Percentiles rank a stretch among this genome's conserved stretches.
Evolutionary conservation across 257 asterid species (phyloP).

Genomic region (Catharanthus roseus): DNA sequence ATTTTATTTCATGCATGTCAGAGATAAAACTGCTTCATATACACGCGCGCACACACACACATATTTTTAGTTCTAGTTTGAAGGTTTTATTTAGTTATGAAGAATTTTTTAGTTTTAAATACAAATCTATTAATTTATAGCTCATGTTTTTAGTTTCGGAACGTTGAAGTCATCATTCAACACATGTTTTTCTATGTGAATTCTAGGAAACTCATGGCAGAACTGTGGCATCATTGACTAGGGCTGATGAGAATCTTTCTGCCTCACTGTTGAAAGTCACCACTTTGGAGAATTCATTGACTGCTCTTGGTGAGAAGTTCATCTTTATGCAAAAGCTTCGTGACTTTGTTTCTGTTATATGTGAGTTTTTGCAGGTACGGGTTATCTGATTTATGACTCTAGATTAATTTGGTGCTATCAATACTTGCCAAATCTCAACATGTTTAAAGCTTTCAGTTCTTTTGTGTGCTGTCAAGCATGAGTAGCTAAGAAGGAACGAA

Average conservation of each 20-base stretch:
- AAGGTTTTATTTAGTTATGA: neutral
- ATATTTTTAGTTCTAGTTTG: neutral
- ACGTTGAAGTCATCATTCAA: neutral
- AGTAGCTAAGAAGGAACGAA: neutral
- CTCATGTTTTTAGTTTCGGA: neutral
- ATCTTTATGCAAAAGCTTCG: constrained; percentile 99
- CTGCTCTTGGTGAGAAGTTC: constrained; percentile 96
- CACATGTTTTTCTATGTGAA: neutral
- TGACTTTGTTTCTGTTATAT: constrained; percentile 88
- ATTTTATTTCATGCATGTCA: neutral
- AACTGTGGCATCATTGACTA: constrained; percentile 48
- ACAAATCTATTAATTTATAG: neutral
- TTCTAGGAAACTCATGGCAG: constrained; percentile 69
- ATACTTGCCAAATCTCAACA: constrained; percentile 12
- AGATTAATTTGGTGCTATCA: constrained; percentile 17
- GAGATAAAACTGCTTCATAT: neutral
- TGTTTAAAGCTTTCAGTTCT: neutral
- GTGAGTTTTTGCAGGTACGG: constrained; percentile 94
- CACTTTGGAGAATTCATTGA: constrained; percentile 60
- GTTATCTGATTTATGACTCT: constrained; percentile 33
- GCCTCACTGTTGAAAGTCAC: constrained; percentile 68
- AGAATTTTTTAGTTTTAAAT: neutral
- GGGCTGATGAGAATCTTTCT: constrained; percentile 71
- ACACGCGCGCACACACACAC: too few species aligned
- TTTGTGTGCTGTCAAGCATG: neutral